These are phyloP conservation scores for Ceratocystis eucalypticola DNA, from an alignment of 2,329 filamentous ascomycete species.

Conservation along the genomic window DNA sequence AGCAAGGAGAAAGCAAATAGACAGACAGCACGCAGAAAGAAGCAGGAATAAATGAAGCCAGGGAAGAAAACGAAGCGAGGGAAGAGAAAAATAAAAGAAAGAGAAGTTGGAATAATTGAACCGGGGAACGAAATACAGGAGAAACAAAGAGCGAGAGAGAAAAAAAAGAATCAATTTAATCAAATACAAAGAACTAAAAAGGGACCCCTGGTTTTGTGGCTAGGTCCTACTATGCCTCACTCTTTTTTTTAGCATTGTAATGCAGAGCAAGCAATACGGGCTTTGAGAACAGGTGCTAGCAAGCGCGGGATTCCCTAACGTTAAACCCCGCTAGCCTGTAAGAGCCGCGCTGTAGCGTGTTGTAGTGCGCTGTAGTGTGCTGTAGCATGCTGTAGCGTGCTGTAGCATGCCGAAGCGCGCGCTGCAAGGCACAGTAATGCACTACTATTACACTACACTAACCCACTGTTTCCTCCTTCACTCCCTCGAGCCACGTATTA, in stretches of 20 bases:
- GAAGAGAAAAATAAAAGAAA: slow-evolving; percentile 12
- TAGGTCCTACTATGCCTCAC: not conserved
- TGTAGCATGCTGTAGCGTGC: not conserved
- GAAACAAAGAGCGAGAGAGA: not conserved
- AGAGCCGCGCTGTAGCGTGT: no score
- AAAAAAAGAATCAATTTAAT: slow-evolving; percentile 4
- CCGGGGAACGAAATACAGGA: slow-evolving; percentile 1
- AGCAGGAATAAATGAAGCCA: slow-evolving; percentile 11
- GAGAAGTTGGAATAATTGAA: slow-evolving; percentile 8
- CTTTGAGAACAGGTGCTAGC: not conserved
- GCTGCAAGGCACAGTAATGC: no score
- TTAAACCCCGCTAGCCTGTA: no score
- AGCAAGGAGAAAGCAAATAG: not conserved
- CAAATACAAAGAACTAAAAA: not conserved
- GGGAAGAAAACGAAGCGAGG: slow-evolving; percentile 16
- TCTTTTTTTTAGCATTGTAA: slow-evolving; percentile 3
- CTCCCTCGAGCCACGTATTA: slow-evolving; percentile 3
- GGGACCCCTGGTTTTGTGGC: not conserved
- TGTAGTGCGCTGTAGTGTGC: not conserved
- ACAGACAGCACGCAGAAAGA: slow-evolving; percentile 5
- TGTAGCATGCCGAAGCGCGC: not conserved
- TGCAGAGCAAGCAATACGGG: not conserved
- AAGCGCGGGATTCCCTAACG: not conserved
- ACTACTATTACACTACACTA: not conserved
- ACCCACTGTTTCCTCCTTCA: not conserved